Base-by-base conservation (phyloP, 2,329 filamentous ascomycete species). In the Raffaelea arxii region DNA sequence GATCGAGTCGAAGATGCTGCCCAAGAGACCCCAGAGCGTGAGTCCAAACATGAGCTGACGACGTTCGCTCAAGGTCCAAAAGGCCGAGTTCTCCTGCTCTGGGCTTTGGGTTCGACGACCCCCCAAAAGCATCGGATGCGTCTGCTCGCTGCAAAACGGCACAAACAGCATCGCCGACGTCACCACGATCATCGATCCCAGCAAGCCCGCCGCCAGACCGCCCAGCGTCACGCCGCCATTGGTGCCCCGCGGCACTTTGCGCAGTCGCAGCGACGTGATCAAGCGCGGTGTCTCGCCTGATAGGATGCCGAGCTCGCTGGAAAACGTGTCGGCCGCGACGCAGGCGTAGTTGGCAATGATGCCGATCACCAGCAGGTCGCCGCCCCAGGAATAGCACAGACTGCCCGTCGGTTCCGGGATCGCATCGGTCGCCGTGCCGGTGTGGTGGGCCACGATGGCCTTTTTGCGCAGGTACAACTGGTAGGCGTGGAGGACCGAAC, bases 251-350 rank as follows among this genome's bases (percentile, higher is more conserved):
- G 92, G 90, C 0, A 97, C 92, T 53, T 78, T 75, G 49, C 85
- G 82, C 58, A 92, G 74, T 4, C 67, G 80, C 16, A 75, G 79
- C 14, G 86, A 90, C 4, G 88, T 96, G 60, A 98, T 91, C 32
- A 98, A 77, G 30, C 90, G 80, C 9, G 92, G 92, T 39, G 78
- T 69, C 22, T 75, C 75, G 49, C 74, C 78, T 6, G 90, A 84
- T 12, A 98, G 72, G 47, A 98, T 98, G 14, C 92, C 92, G 19
- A 98, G 80, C 68, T 98, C 92, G 11, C 89, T 95, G 48, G 86
- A 90, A 62, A 96, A 92, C 0, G 92, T 98, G 63, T 98, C 92
- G 43, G 91, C 87, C 19, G 88, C 81, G 10, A 94, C 89, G 42
- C 87, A 86, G 23, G 89, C 91, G 59, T 98, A 98, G 67, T 95